Evolutionary conservation across 257 asterid genomes (phyloP).

Genomic region (Solanum pimpinellifolium): DNA sequence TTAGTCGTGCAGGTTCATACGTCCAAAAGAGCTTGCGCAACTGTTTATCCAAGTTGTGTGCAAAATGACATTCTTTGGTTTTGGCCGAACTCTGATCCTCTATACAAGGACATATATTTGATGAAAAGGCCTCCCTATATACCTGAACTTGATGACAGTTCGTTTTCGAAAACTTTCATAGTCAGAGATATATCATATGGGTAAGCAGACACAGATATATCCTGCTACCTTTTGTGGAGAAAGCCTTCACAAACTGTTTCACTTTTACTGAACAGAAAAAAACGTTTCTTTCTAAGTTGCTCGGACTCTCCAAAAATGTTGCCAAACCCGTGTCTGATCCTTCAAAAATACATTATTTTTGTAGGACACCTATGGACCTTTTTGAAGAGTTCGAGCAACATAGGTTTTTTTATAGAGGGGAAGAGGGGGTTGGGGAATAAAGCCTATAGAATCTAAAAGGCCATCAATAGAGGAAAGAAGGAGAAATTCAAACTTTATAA

Average conservation of each 20-base stretch:
- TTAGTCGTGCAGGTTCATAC: slow-evolving; percentile 55
- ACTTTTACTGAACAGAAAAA: background rate
- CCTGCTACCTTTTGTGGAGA: background rate
- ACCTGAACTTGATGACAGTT: slow-evolving; percentile 85
- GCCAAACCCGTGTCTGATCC: too few relatives aligned
- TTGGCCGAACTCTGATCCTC: slow-evolving; percentile 80
- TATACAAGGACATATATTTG: slow-evolving; percentile 36
- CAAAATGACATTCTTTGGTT: slow-evolving; percentile 89
- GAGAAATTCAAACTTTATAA: background rate
- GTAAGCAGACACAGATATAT: slow-evolving; percentile 21
- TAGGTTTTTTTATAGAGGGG: background rate
- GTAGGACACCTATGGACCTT: too few relatives aligned
- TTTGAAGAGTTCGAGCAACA: too few relatives aligned
- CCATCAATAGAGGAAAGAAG: background rate
- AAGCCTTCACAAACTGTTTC: background rate
- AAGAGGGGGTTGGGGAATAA: background rate
- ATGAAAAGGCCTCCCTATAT: slow-evolving; percentile 66
- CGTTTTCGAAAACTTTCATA: slow-evolving; percentile 39
- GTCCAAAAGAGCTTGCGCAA: slow-evolving; percentile 68
- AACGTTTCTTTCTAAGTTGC: too few relatives aligned
- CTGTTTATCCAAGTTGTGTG: slow-evolving; percentile 73
- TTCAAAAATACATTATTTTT: too few relatives aligned
- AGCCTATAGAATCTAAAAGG: background rate
- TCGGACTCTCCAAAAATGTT: too few relatives aligned
- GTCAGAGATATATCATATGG: slow-evolving; percentile 76